These are phyloP conservation scores for Nepenthes gracilis DNA, from an alignment of 148 eudicot genomes.

Conservation along the genomic window DNA sequence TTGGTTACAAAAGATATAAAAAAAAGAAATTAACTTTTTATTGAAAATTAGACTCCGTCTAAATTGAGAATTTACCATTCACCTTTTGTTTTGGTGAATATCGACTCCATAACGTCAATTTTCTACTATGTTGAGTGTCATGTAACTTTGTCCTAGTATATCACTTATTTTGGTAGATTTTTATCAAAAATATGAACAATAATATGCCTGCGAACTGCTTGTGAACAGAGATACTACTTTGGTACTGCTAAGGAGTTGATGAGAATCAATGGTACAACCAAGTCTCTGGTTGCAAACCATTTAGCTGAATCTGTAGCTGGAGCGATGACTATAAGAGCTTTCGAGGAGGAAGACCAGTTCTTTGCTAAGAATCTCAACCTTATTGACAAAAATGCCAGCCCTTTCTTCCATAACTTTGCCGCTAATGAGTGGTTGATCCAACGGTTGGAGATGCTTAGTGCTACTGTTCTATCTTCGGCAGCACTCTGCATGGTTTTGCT, in stretches of 20 bases:
- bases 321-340: slow-evolving; percentile 76
- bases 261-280: slow-evolving; percentile 90
- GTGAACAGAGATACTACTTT: slow-evolving; percentile 59
- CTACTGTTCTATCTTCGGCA: slow-evolving; percentile 71
- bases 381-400: slow-evolving; percentile 70
- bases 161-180: too few relatives aligned
- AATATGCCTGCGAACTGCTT: too few relatives aligned
- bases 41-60: too few relatives aligned
- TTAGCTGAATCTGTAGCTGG: slow-evolving; percentile 84
- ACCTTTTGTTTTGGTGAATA: too few relatives aligned
- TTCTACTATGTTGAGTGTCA: too few relatives aligned
- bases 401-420: slow-evolving; percentile 72
- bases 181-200: too few relatives aligned
- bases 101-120: too few relatives aligned
- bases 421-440: slow-evolving; percentile 90
- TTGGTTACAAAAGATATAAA: too few relatives aligned
- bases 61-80: too few relatives aligned
- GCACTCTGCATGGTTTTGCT: slow-evolving; percentile 89
- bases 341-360: slow-evolving; percentile 75
- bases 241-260: slow-evolving; percentile 78
- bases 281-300: slow-evolving; percentile 83
- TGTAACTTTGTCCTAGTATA: too few relatives aligned
- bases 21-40: too few relatives aligned
- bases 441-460: slow-evolving; percentile 71
- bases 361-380: slow-evolving; percentile 68